Percentiles rank a stretch among this genome's conserved stretches.
phyloP scores from a whole-genome alignment of 768 basidiomycete species.

The Rhizopogon rudus region DNA sequence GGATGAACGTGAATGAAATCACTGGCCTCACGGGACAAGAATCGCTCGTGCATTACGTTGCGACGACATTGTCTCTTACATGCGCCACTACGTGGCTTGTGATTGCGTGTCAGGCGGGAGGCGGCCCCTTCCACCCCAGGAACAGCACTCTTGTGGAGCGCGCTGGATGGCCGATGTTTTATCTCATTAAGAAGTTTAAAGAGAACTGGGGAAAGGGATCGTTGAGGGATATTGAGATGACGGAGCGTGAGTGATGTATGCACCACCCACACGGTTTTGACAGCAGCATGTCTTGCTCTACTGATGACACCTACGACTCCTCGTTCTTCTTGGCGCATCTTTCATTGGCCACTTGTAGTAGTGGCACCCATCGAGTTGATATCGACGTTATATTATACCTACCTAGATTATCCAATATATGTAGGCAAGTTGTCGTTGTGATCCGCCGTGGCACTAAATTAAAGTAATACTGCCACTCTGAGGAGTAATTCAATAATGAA shows the following conservation, averaged over 20 bases:
- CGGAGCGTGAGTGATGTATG: not conserved
- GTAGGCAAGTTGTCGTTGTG: too few species aligned
- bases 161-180: conserved; percentile 18
- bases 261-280: too few species aligned
- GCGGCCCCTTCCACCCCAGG: conserved; percentile 4
- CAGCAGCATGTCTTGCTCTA: too few species aligned
- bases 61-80: conserved; percentile 39
- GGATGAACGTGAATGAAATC: conserved; percentile 27
- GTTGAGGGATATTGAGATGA: not conserved
- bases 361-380: too few species aligned
- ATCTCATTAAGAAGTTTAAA: not conserved
- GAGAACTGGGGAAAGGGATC: not conserved
- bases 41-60: conserved; percentile 34
- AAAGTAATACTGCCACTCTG: too few species aligned
- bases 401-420: too few species aligned
- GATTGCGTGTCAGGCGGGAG: conserved; percentile 39
- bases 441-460: too few species aligned
- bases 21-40: conserved; percentile 19
- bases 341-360: too few species aligned
- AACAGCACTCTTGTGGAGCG: conserved; percentile 11
- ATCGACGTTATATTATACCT: too few species aligned
- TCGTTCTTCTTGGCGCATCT: too few species aligned
- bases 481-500: too few species aligned
- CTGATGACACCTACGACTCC: too few species aligned
- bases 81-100: conserved; percentile 49